Evolutionary conservation across 768 basidiomycete species (phyloP).

Genomic region (Pulveroboletus sp.): DNA sequence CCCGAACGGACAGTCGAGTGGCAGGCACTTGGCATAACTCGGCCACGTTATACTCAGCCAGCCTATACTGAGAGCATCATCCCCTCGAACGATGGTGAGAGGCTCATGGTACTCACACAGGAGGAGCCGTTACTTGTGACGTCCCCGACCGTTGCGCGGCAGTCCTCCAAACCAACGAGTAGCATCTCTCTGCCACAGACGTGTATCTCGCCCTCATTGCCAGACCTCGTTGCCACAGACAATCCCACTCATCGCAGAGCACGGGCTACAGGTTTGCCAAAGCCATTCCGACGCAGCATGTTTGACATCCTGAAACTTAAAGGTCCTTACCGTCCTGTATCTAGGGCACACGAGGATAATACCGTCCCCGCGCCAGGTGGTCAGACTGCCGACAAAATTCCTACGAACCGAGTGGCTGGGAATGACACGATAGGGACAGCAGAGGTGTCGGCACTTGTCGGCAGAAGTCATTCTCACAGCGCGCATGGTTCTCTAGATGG

Average conservation of each 20-base stretch:
- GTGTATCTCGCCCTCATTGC: not conserved
- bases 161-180: not conserved
- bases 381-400: not conserved
- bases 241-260: not conserved
- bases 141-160: not conserved
- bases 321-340: not conserved
- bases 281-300: conserved; percentile 19
- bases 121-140: conserved; percentile 22
- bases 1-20: conserved; percentile 13
- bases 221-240: not conserved
- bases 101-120: conserved; percentile 17
- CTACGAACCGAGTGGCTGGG: not conserved
- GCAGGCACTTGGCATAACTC: conserved; percentile 2
- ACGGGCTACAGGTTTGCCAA: conserved; percentile 1
- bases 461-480: not conserved
- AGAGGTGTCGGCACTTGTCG: not conserved
- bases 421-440: not conserved
- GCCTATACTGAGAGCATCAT: conserved; percentile 13
- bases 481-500: conserved; percentile 1
- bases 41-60: not conserved
- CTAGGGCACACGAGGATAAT: conserved; percentile 1
- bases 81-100: conserved; percentile 22
- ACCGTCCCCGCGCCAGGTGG: not conserved
- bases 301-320: conserved; percentile 21
- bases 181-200: conserved; percentile 3